Percentiles rank a stretch among this genome's conserved stretches.
These are phyloP conservation scores for Rhododendron henanense DNA, from an alignment of 148 eudicot genomes.

Conservation along the genomic window DNA sequence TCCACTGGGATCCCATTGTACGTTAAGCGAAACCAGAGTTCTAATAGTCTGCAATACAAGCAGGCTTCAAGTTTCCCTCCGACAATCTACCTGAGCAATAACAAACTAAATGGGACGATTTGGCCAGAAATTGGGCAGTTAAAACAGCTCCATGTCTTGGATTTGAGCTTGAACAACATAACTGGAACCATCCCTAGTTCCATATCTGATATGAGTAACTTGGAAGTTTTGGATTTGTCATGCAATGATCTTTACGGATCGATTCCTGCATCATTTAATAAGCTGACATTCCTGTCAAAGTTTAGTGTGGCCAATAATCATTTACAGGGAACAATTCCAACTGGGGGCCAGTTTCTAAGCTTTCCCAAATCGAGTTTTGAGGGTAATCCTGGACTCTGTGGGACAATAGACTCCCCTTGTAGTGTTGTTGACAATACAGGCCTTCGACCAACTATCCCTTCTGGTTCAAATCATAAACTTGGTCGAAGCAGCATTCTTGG, in stretches of 20 bases:
- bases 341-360: conserved; percentile 61
- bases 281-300: conserved; percentile 73
- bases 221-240: conserved; percentile 74
- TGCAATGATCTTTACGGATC: conserved; percentile 62
- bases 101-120: conserved; percentile 59
- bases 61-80: conserved; percentile 89
- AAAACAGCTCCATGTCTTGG: conserved; percentile 77
- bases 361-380: conserved; percentile 81
- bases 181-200: conserved; percentile 71
- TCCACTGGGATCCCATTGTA: conserved; percentile 62
- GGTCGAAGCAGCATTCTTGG: conserved; percentile 52
- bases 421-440: conserved; percentile 4
- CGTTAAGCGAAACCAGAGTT: conserved; percentile 79
- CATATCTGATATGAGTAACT: conserved; percentile 57
- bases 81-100: conserved; percentile 61
- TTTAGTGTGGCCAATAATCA: conserved; percentile 81
- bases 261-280: conserved; percentile 60
- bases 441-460: conserved; percentile 14
- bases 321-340: conserved; percentile 64
- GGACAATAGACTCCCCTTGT: conserved; percentile 53
- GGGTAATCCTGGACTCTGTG: conserved; percentile 83
- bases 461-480: conserved; percentile 28
- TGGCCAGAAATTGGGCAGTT: conserved; percentile 60
- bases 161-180: conserved; percentile 70
- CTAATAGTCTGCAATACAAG: conserved; percentile 67